Evolutionary conservation across 768 basidiomycete genomes (phyloP), one percentile per base, ranked within the genome.

Genomic region (Leccinum barrowsii): DNA sequence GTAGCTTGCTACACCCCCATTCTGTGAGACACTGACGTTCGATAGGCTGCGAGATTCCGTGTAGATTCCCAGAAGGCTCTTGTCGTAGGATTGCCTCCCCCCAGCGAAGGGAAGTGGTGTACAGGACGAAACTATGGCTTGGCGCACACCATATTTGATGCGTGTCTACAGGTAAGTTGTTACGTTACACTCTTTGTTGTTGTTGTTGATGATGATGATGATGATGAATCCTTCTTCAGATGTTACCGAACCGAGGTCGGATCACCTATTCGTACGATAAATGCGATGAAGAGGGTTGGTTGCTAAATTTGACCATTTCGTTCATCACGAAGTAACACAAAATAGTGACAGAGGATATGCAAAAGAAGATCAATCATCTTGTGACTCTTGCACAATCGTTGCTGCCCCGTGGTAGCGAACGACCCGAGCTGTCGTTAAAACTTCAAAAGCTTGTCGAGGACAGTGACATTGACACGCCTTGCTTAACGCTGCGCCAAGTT

Each of bases 41-140:
- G 35, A 10, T 42, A 81, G 80, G 70, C 70, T 51, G 74, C 80
- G 5, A 72, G 71, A n/a, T 76, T 73, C 50, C 68, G 78, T 30
- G 73, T 81, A 4, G 75, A 78, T 58, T 74, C 70, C 5, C 70
- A 71, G 11, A 72, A 73, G 19, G 76, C 73, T 4, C 68, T 80
- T 11, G 70, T 81, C 8, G 74, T 81, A 60, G 80, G 80, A 22
- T 62, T 82, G 13, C 80, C 80, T 24, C 70, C 73, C 7, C 74
- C 73, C 1, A 74, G 70, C 4, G 67, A 77, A 30, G 71, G 71
- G 22, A 67, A 59, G 6, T 71, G 73, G 71, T 24, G 67, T 30
- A 75, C 77, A 4, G 73, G 59, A 32, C 67, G 80, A 54, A 81
- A 76, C 59, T 81, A 76, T 58, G 75, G 76, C 8, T 65, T 82